These are phyloP conservation scores for Candolleomyces aberdarensis DNA, from an alignment of 768 basidiomycete species.

Conservation along the genomic window DNA sequence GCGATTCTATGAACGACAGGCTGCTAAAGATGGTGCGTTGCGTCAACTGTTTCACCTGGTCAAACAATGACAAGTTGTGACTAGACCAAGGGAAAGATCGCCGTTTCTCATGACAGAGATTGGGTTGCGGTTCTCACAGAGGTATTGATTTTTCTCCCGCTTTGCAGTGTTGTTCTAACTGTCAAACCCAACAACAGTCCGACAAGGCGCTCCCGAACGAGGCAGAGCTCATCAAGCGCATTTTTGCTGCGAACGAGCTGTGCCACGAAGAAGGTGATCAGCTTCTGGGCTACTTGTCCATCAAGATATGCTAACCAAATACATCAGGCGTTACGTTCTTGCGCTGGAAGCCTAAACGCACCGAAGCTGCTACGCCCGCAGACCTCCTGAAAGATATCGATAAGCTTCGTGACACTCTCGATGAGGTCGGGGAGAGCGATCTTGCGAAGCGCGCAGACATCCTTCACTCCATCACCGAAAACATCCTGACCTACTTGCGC, in stretches of 20 bases:
- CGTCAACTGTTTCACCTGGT: not conserved
- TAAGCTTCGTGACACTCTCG: slow-evolving; percentile 1
- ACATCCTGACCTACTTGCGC: slow-evolving; percentile 8
- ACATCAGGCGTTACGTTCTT: not conserved
- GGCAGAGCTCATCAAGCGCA: not conserved
- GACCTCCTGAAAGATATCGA: slow-evolving; percentile 8
- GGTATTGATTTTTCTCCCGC: not conserved
- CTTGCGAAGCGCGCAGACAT: not conserved
- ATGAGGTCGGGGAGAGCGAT: slow-evolving; percentile 1
- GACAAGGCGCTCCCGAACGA: not conserved
- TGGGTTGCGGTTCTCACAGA: slow-evolving; percentile 6
- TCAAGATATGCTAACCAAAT: not conserved
- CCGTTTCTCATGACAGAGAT: slow-evolving; percentile 5
- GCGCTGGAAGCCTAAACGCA: not conserved
- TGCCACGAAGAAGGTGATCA: not conserved
- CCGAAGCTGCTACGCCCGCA: not conserved
- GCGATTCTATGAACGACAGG: slow-evolving; percentile 4
- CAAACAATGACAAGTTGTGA: not conserved
- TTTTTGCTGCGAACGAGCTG: not conserved
- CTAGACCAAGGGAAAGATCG: slow-evolving; percentile 2
- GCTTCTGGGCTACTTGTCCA: not conserved
- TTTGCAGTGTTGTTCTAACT: no score
- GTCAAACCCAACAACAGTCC: not conserved
- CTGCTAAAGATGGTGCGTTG: slow-evolving; percentile 4
- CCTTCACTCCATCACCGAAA: slow-evolving; percentile 4